phyloP scores from a whole-genome alignment of 345 rosid genomes.

The Capsella bursapastoris region DNA sequence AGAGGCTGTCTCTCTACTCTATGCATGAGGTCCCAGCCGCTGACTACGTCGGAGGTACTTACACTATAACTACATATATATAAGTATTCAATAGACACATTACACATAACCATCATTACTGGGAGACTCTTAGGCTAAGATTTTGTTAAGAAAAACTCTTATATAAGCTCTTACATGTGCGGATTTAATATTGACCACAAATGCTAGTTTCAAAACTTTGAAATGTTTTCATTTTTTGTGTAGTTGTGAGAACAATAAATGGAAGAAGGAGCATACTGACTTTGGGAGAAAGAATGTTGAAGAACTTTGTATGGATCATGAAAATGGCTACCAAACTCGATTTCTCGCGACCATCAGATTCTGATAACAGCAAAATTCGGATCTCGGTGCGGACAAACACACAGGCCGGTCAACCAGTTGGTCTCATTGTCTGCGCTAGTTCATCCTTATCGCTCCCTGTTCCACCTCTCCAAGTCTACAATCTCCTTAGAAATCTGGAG shows the following conservation, averaged over 20 bases:
- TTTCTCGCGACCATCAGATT: slow-evolving; percentile 51
- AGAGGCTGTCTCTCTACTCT: slow-evolving; percentile 51
- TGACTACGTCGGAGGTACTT: slow-evolving; percentile 53
- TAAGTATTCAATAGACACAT: not conserved
- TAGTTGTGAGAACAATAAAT: slow-evolving; percentile 43
- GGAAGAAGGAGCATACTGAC: slow-evolving; percentile 59
- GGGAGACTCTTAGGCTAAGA: too few relatives aligned
- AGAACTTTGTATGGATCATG: slow-evolving; percentile 54
- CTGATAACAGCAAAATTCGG: slow-evolving; percentile 57
- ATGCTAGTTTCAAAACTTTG: not conserved
- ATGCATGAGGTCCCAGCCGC: slow-evolving; percentile 16
- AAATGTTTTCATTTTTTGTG: not conserved
- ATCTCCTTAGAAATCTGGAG: slow-evolving; percentile 52
- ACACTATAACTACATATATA: not conserved
- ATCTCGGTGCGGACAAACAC: slow-evolving; percentile 50
- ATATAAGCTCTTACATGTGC: not conserved
- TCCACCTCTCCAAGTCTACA: slow-evolving; percentile 50
- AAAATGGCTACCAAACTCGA: slow-evolving; percentile 57
- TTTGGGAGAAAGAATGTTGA: slow-evolving; percentile 71
- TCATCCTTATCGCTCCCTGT: slow-evolving; percentile 76
- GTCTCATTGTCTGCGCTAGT: slow-evolving; percentile 65
- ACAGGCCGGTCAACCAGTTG: slow-evolving; percentile 60
- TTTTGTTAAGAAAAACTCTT: too few relatives aligned
- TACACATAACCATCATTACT: too few relatives aligned
- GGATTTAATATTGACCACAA: not conserved